phyloP scores from a whole-genome alignment of 371 early-diverging fungal genomes.

The Basidiobolus meristosporus region DNA sequence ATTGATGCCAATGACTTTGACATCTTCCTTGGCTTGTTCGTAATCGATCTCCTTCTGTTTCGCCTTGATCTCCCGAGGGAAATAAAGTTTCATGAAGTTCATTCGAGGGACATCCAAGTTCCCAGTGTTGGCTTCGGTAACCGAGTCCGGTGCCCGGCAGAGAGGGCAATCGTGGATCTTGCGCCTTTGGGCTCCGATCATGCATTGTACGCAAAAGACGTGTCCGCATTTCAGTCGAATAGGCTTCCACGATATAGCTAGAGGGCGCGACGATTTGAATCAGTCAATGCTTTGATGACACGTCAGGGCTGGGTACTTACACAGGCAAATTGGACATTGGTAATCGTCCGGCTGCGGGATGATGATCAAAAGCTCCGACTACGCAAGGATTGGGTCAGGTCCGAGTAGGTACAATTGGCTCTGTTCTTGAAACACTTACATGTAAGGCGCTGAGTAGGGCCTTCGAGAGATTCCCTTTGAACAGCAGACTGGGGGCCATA shows the following conservation, averaged over 20 bases:
- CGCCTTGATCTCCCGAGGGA: conserved; percentile 48
- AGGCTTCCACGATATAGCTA: conserved; percentile 44
- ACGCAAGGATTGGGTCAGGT: conserved; percentile 8
- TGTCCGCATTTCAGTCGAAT: conserved; percentile 48
- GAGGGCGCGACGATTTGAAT: not conserved
- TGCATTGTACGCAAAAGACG: conserved; percentile 51
- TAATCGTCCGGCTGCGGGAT: conserved; percentile 65
- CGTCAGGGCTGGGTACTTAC: conserved; percentile 11
- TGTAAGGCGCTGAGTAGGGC: conserved; percentile 12
- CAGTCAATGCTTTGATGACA: not conserved
- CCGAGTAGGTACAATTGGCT: too few species aligned
- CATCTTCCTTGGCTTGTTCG: conserved; percentile 42
- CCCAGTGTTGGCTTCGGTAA: conserved; percentile 27
- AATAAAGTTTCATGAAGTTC: conserved; percentile 44
- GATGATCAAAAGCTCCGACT: conserved; percentile 24
- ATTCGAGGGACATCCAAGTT: conserved; percentile 38
- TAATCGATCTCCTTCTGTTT: conserved; percentile 39
- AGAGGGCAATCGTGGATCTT: conserved; percentile 45
- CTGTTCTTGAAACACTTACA: not conserved
- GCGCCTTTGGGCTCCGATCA: conserved; percentile 45
- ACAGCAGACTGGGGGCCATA: conserved; percentile 12
- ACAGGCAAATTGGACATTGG: conserved; percentile 28
- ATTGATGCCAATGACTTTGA: conserved; percentile 29
- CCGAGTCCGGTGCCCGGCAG: conserved; percentile 36
- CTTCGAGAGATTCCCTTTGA: conserved; percentile 10